phyloP scores from a whole-genome alignment of 2,329 filamentous ascomycete species.

The Trichoderma afroharzianum region DNA sequence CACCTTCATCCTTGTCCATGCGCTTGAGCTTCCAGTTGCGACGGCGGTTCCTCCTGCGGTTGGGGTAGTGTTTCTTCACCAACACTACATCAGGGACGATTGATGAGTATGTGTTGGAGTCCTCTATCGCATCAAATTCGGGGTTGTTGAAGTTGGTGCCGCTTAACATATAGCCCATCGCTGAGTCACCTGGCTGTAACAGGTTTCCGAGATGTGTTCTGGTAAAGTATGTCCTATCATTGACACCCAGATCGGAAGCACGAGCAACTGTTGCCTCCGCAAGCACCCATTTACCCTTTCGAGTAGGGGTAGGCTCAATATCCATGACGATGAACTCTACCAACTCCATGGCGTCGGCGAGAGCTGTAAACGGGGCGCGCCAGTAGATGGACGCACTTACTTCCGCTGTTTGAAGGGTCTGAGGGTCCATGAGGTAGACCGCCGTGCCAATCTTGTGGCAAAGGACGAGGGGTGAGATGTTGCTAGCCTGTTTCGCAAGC shows the following conservation, averaged over 20 bases:
- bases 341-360: slow-evolving; percentile 80
- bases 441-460: slow-evolving; percentile 88
- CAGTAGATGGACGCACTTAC: slow-evolving; percentile 82
- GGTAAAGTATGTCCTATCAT: slow-evolving; percentile 84
- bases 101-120: slow-evolving; percentile 69
- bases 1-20: slow-evolving; percentile 85
- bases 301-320: slow-evolving; percentile 73
- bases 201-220: slow-evolving; percentile 85
- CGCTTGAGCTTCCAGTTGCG: slow-evolving; percentile 94
- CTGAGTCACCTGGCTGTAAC: slow-evolving; percentile 84
- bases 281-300: slow-evolving; percentile 77
- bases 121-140: slow-evolving; percentile 78
- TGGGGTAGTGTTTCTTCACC: slow-evolving; percentile 94
- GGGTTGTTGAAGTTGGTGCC: slow-evolving; percentile 91
- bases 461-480: slow-evolving; percentile 80
- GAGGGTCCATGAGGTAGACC: slow-evolving; percentile 84
- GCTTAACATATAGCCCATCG: slow-evolving; percentile 87
- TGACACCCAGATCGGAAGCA: slow-evolving; percentile 79
- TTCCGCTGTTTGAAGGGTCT: slow-evolving; percentile 86
- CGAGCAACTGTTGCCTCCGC: slow-evolving; percentile 86
- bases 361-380: slow-evolving; percentile 78
- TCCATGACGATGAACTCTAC: slow-evolving; percentile 95
- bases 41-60: slow-evolving; percentile 73
- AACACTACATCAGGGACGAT: slow-evolving; percentile 88
- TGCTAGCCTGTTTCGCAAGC: slow-evolving; percentile 80